Evolutionary conservation across 2,329 filamentous ascomycete genomes (phyloP).

Genomic region (Neopestalotiopsis rosae): DNA sequence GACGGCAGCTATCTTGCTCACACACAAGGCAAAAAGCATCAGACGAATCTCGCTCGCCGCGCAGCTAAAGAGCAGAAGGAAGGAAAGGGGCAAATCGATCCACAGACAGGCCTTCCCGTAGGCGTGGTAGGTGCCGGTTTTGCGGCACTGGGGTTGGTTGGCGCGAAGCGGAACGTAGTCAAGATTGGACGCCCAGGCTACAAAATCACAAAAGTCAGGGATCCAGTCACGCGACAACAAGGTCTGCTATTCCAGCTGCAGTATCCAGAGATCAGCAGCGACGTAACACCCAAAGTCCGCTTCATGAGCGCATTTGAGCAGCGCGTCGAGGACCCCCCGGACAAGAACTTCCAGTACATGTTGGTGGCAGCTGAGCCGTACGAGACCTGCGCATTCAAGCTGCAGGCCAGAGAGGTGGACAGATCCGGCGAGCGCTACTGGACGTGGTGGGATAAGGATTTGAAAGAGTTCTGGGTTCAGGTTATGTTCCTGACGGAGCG

Average conservation of each 20-base stretch:
- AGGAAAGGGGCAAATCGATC: slow-evolving; percentile 73
- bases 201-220: slow-evolving; percentile 95
- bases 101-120: slow-evolving; percentile 71
- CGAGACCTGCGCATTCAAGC: slow-evolving; percentile 95
- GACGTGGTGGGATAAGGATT: slow-evolving; percentile 93
- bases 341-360: slow-evolving; percentile 94
- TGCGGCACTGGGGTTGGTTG: slow-evolving; percentile 58
- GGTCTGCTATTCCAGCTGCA: slow-evolving; percentile 95
- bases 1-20: slow-evolving; percentile 98
- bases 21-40: slow-evolving; percentile 98
- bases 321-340: slow-evolving; percentile 87
- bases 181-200: slow-evolving; percentile 97
- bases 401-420: slow-evolving; percentile 93
- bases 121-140: slow-evolving; percentile 78
- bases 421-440: slow-evolving; percentile 87
- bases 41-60: slow-evolving; percentile 94
- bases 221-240: slow-evolving; percentile 85
- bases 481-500: slow-evolving; percentile 98
- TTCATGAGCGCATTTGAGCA: slow-evolving; percentile 99
- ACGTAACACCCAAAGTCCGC: slow-evolving; percentile 80
- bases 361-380: slow-evolving; percentile 96
- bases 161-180: slow-evolving; percentile 80
- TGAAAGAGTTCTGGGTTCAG: slow-evolving; percentile 97
- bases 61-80: slow-evolving; percentile 96
- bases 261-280: slow-evolving; percentile 86